A percentile compares a stretch with the other conserved stretches of the same genome.
These are phyloP conservation scores for Ophiorrhiza pumila DNA, from an alignment of 257 asterid species.

Conservation along the genomic window DNA sequence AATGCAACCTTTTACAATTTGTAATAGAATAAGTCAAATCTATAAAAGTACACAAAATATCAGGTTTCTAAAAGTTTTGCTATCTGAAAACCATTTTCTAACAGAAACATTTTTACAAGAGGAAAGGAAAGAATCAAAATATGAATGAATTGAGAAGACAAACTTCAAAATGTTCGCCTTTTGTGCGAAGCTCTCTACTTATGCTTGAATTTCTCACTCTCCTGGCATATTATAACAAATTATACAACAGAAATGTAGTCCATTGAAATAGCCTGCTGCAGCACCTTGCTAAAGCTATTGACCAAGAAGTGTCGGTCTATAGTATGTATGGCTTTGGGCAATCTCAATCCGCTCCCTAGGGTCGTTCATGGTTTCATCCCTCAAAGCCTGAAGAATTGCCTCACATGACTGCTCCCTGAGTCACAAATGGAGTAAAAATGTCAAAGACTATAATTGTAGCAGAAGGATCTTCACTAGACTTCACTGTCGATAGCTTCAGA, in stretches of 20 bases:
- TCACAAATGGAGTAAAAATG: neutral
- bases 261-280: neutral
- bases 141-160: neutral
- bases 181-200: neutral
- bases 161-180: neutral
- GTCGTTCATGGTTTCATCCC: conserved; percentile 77
- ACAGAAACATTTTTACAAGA: neutral
- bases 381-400: conserved; percentile 77
- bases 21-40: too few relatives aligned
- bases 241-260: too few relatives aligned
- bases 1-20: too few relatives aligned
- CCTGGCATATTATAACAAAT: neutral
- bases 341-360: conserved; percentile 87
- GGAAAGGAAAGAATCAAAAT: neutral
- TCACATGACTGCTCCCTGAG: conserved; percentile 58
- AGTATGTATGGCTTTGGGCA: conserved; percentile 78
- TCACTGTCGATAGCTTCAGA: neutral
- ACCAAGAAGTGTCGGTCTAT: conserved; percentile 84
- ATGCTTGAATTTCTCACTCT: neutral
- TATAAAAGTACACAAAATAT: too few relatives aligned
- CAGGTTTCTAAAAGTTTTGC: too few relatives aligned
- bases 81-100: too few relatives aligned
- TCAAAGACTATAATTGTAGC: neutral
- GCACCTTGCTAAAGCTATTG: conserved; percentile 16
- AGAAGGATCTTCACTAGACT: neutral